A percentile compares a stretch with the other conserved stretches of the same genome.
phyloP scores from a whole-genome alignment of 306 rosid genomes.

The Betula pendula region DNA sequence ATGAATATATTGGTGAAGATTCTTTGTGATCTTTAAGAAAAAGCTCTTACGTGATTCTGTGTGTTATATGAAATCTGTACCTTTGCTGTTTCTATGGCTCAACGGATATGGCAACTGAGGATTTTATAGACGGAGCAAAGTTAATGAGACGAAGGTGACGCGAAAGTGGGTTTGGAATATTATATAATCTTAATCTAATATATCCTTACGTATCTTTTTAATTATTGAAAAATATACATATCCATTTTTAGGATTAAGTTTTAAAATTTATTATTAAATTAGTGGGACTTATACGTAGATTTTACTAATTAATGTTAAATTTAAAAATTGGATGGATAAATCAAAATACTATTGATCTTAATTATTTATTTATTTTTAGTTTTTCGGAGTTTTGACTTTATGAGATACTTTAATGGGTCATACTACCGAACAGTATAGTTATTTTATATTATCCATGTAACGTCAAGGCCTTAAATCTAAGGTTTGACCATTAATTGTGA shows the following conservation, averaged over 20 bases:
- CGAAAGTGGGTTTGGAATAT: constrained; percentile 16
- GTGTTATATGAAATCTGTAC: constrained; percentile 1
- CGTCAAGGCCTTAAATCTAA: too few species aligned
- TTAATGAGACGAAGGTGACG: constrained; percentile 15
- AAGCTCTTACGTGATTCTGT: background rate
- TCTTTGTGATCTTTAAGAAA: constrained; percentile 11
- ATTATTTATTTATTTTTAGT: fast-evolving
- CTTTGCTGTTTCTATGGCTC: constrained; percentile 20
- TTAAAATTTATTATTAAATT: too few species aligned
- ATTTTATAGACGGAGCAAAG: constrained; percentile 23
- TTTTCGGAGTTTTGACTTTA: background rate
- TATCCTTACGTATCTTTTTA: background rate
- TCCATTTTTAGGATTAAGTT: too few species aligned
- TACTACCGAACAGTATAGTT: background rate
- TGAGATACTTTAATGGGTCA: background rate
- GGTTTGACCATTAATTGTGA: too few species aligned
- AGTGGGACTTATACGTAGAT: too few species aligned
- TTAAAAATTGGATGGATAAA: too few species aligned
- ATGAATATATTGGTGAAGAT: constrained; percentile 9
- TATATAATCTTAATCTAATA: too few species aligned
- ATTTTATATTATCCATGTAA: background rate
- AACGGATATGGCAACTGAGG: background rate
- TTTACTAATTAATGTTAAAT: too few species aligned
- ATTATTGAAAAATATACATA: too few species aligned
- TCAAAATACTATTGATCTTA: too few species aligned